phyloP scores from a whole-genome alignment of 2,329 filamentous ascomycete genomes.

The Xylariaceae sp. region DNA sequence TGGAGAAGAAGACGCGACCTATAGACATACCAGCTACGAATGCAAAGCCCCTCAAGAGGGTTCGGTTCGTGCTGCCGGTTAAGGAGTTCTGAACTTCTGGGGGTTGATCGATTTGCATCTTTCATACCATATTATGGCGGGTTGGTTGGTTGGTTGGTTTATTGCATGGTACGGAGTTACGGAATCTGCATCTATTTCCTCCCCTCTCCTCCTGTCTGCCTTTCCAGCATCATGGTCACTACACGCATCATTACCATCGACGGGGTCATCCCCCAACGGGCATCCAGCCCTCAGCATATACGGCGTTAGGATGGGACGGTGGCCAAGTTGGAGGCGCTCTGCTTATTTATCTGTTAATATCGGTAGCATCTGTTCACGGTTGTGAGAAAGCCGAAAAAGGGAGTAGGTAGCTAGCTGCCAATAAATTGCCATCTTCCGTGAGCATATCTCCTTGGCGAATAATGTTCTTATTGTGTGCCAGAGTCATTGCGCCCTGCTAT shows the following conservation, averaged over 20 bases:
- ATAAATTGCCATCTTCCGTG: too few relatives aligned
- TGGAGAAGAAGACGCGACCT: conserved; percentile 31
- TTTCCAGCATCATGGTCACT: conserved; percentile 8
- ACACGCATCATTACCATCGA: not conserved
- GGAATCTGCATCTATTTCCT: conserved; percentile 4
- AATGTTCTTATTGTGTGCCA: too few relatives aligned
- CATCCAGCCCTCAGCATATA: conserved; percentile 13
- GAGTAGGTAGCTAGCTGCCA: not conserved
- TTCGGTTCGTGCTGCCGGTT: conserved; percentile 50
- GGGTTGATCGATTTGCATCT: conserved; percentile 8
- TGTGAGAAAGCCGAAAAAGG: not conserved
- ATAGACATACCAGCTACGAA: conserved; percentile 44
- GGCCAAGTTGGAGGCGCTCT: not conserved
- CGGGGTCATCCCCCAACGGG: conserved; percentile 5
- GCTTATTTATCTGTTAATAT: not conserved
- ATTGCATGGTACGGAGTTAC: conserved; percentile 18
- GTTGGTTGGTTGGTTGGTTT: not conserved
- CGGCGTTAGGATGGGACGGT: conserved; percentile 7
- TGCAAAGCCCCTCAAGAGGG: conserved; percentile 53
- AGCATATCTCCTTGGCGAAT: too few relatives aligned
- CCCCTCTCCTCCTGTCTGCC: not conserved
- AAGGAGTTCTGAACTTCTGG: conserved; percentile 33
- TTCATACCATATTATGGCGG: conserved; percentile 1
- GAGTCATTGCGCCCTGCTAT: too few relatives aligned
- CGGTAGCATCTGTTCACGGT: not conserved